Evolutionary conservation across 164 flowering plant genomes (phyloP).

Genomic region (Vitis cinerea): DNA sequence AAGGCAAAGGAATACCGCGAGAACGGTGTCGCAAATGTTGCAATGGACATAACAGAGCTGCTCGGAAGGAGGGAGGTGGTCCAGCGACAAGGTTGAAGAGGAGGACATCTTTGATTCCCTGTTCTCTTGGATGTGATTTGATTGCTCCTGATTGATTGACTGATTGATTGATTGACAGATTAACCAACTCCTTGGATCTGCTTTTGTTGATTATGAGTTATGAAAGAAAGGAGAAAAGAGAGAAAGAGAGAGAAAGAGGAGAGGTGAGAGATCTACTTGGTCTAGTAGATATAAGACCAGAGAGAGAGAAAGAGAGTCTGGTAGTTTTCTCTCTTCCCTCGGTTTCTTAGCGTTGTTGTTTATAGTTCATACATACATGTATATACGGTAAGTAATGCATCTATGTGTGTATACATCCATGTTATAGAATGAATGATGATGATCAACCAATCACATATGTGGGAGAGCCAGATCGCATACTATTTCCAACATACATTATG

Average conservation of each 20-base stretch:
- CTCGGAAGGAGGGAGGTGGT: slow-evolving; percentile 50
- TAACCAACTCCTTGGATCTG: slow-evolving; percentile 39
- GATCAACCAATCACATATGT: background rate
- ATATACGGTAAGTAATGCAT: background rate
- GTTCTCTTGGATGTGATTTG: slow-evolving; percentile 7
- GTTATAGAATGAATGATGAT: background rate
- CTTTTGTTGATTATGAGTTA: slow-evolving; percentile 14
- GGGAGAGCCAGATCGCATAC: too few species aligned
- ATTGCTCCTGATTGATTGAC: slow-evolving; percentile 24
- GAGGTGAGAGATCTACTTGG: slow-evolving; percentile 1
- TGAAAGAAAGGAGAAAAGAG: slow-evolving; percentile 14
- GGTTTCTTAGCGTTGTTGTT: slow-evolving; percentile 7
- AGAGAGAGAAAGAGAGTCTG: background rate
- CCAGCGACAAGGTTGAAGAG: slow-evolving; percentile 20
- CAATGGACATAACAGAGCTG: slow-evolving; percentile 77
- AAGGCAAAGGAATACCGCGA: slow-evolving; percentile 43
- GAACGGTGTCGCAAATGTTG: slow-evolving; percentile 66
- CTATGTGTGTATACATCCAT: background rate
- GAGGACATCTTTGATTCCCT: slow-evolving; percentile 22
- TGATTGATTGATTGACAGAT: slow-evolving; percentile 29
- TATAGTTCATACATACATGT: slow-evolving; percentile 4
- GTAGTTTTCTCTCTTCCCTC: slow-evolving; percentile 5
- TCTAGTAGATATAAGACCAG: slow-evolving; percentile 8
- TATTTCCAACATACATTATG: background rate
- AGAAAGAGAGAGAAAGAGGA: slow-evolving; percentile 2